These are phyloP conservation scores for Mycena amicta DNA, from an alignment of 768 basidiomycete genomes.

Conservation along the genomic window DNA sequence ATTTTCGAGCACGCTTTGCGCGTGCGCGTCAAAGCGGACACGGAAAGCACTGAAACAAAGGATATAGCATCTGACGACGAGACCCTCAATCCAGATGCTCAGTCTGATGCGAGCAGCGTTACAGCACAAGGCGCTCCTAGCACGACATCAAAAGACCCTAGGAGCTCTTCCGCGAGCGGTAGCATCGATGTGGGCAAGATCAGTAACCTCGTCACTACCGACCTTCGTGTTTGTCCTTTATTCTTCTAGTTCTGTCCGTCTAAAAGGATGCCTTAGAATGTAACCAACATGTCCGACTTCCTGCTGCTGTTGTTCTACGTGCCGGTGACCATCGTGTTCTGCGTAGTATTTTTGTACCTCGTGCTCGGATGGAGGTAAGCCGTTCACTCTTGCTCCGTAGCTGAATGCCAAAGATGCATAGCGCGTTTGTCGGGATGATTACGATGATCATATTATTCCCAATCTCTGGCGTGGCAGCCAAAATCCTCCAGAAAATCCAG, in stretches of 20 bases:
- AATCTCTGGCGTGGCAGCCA: slow-evolving; percentile 45
- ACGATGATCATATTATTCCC: slow-evolving; percentile 44
- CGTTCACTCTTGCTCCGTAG: neutral
- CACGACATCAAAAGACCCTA: slow-evolving; percentile 18
- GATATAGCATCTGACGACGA: slow-evolving; percentile 7
- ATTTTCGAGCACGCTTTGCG: slow-evolving; percentile 40
- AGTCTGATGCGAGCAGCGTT: slow-evolving; percentile 21
- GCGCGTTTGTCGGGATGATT: slow-evolving; percentile 47
- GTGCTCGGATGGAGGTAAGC: slow-evolving; percentile 34
- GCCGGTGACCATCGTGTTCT: slow-evolving; percentile 26
- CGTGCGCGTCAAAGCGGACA: slow-evolving; percentile 51
- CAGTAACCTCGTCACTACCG: slow-evolving; percentile 61
- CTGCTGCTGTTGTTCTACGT: slow-evolving; percentile 24
- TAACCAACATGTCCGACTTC: slow-evolving; percentile 22
- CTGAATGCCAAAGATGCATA: slow-evolving; percentile 3
- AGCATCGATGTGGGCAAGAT: slow-evolving; percentile 49
- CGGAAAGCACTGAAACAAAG: slow-evolving; percentile 2
- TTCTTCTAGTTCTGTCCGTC: neutral
- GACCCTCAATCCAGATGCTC: slow-evolving; percentile 12
- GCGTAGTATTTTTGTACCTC: slow-evolving; percentile 31
- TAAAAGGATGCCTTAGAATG: slow-evolving; percentile 4
- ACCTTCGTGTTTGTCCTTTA: slow-evolving; percentile 25
- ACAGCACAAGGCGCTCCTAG: slow-evolving; percentile 15
- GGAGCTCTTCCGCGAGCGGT: slow-evolving; percentile 20
- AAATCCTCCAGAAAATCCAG: slow-evolving; percentile 30